Percentiles rank a stretch among this genome's conserved stretches.
Evolutionary conservation across 164 flowering plant species (phyloP).

Genomic region (Magnolia changhungtana): DNA sequence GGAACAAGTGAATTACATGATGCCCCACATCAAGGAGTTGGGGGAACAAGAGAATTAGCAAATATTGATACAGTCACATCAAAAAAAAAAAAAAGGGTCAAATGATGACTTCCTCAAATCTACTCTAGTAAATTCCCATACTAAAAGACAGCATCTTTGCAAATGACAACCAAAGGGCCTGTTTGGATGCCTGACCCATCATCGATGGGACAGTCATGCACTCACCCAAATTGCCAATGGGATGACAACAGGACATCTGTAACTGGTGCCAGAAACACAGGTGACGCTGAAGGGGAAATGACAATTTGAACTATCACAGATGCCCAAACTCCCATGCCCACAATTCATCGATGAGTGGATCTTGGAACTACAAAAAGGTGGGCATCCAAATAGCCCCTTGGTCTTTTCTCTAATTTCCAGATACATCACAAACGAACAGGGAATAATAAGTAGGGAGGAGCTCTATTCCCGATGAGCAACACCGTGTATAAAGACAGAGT

Average conservation of each 20-base stretch:
- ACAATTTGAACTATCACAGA: too few relatives aligned
- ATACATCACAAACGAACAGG: not conserved
- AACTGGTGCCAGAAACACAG: not conserved
- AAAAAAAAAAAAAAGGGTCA: too few relatives aligned
- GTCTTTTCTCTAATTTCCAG: not conserved
- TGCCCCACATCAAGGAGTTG: not conserved
- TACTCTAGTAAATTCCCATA: not conserved
- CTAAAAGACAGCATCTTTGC: not conserved
- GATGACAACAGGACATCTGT: too few relatives aligned
- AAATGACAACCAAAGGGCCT: not conserved
- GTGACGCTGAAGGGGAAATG: not conserved
- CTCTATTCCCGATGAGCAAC: not conserved
- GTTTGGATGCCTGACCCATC: not conserved
- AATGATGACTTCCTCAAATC: not conserved
- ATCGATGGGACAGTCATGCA: not conserved
- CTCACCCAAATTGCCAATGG: not conserved
- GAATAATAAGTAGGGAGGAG: not conserved
- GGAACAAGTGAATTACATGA: not conserved
- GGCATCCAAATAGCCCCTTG: not conserved
- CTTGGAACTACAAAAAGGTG: not conserved
- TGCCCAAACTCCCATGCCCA: too few relatives aligned
- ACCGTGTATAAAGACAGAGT: not conserved
- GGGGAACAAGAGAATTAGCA: not conserved
- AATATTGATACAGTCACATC: not conserved
- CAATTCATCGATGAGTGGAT: too few relatives aligned